Conservation (phyloP, 2,329 filamentous ascomycete genomes). For the Colletotrichum sp. region DNA sequence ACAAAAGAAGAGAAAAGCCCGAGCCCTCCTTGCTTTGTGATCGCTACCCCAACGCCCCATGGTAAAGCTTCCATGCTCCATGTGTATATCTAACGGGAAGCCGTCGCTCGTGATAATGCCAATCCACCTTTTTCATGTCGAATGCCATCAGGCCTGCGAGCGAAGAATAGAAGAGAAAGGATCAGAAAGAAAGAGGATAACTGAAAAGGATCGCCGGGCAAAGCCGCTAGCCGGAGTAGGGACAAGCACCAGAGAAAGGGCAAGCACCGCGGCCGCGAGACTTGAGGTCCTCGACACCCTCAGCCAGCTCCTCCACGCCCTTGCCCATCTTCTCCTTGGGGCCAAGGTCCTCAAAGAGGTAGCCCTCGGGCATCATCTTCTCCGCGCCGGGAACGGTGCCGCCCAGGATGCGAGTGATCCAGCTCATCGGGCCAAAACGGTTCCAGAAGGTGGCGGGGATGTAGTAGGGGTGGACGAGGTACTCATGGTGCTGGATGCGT, state of each 20-base stretch:
- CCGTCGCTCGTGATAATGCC: background rate
- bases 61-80: background rate
- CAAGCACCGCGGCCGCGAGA: background rate
- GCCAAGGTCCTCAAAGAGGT: constrained; percentile 64
- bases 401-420: constrained; percentile 48
- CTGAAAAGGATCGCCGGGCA: background rate
- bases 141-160: background rate
- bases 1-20: background rate
- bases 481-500: constrained; percentile 53
- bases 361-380: constrained; percentile 52
- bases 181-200: background rate
- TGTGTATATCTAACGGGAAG: background rate
- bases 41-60: background rate
- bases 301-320: constrained; percentile 54
- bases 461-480: constrained; percentile 71
- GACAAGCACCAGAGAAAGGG: constrained; percentile 10
- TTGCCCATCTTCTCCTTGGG: constrained; percentile 59
- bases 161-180: background rate
- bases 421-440: constrained; percentile 64
- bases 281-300: constrained; percentile 13
- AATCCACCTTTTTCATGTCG: background rate
- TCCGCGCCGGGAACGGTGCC: constrained; percentile 51
- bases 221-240: background rate
- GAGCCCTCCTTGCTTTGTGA: background rate
- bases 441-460: constrained; percentile 63